Conservation (phyloP, 2,329 filamentous ascomycete species). For the Paraphaeosphaeria minitans region DNA sequence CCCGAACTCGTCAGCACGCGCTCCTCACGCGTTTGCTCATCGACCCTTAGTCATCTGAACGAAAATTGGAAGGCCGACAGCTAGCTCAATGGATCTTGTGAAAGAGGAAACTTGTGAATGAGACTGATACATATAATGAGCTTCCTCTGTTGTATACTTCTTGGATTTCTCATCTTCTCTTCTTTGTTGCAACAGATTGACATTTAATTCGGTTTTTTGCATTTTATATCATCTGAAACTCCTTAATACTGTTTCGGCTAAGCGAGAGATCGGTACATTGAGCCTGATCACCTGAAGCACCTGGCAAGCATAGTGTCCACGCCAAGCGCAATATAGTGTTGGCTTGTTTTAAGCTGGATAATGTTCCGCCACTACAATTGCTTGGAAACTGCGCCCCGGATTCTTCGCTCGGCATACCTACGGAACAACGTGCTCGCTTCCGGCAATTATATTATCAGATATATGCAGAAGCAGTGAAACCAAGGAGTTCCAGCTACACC, state of each 20-base stretch:
- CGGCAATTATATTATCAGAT: constrained; percentile 2
- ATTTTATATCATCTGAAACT: background rate
- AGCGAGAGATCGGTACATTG: background rate
- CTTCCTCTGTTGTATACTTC: background rate
- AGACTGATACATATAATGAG: background rate
- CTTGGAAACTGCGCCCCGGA: constrained; percentile 21
- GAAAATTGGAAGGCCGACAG: background rate
- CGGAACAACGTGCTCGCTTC: constrained; percentile 6
- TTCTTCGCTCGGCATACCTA: background rate
- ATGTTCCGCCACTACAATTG: constrained; percentile 38
- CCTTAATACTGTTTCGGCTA: background rate
- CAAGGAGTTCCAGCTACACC: background rate
- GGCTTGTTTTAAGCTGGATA: constrained; percentile 16
- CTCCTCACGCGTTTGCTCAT: background rate
- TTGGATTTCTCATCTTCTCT: background rate
- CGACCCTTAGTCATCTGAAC: background rate
- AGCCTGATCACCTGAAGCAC: constrained; percentile 9
- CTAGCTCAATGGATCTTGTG: background rate
- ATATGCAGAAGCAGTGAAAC: background rate
- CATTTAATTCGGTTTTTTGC: background rate
- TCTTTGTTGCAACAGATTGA: background rate
- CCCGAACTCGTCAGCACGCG: background rate
- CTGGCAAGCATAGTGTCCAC: constrained; percentile 10
- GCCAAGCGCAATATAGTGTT: constrained; percentile 31
- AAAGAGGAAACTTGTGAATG: background rate